Evolutionary conservation across 83 land plant species (phyloP).

Genomic region (Thuja plicata): DNA sequence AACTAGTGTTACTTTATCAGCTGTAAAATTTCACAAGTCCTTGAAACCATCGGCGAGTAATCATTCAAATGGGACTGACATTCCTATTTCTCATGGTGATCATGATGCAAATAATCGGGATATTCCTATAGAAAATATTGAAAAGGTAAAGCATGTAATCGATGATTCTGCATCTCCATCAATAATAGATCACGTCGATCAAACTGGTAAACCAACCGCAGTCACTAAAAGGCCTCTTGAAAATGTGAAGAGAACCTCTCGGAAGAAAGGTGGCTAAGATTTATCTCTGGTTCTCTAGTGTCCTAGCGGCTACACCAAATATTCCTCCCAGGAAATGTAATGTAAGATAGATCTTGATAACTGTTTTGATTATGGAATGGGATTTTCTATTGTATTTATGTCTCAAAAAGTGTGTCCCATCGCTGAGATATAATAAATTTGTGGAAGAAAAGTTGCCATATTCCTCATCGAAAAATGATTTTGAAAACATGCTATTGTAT

Average conservation of each 20-base stretch:
- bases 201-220: not conserved
- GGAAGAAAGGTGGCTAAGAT: not conserved
- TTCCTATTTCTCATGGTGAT: not conserved
- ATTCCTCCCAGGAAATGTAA: not conserved
- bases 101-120: not conserved
- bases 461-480: not conserved
- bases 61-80: not conserved
- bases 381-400: not conserved
- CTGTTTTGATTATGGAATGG: not conserved
- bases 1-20: slow-evolving; percentile 1
- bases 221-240: not conserved
- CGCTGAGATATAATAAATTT: not conserved
- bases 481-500: not conserved
- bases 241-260: not conserved
- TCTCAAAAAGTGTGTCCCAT: not conserved
- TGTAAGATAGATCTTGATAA: not conserved
- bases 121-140: not conserved
- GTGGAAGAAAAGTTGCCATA: not conserved
- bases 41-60: not conserved
- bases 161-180: slow-evolving; percentile 7
- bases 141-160: not conserved
- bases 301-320: not conserved
- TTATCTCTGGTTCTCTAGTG: not conserved
- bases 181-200: not conserved
- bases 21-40: not conserved